Evolutionary conservation across 805 yeast genomes (phyloP).

Genomic region (Candida maesae): DNA sequence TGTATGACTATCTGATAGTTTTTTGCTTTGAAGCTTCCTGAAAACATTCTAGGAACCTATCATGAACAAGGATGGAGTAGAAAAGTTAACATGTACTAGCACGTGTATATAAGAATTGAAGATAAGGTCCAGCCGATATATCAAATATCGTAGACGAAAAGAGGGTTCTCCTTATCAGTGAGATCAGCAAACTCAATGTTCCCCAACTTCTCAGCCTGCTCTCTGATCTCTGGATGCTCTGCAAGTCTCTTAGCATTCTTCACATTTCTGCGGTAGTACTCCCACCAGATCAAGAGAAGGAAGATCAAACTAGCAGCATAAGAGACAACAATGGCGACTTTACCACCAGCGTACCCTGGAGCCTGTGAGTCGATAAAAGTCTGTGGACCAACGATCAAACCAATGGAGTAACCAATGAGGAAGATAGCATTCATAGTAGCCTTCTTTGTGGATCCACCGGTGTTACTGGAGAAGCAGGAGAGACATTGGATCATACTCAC

Average conservation of each 20-base stretch:
- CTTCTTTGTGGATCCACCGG: constrained; percentile 71
- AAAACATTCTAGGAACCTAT: too few species aligned
- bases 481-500: constrained; percentile 25
- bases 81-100: too few species aligned
- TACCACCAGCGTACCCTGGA: not conserved
- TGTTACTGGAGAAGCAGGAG: constrained; percentile 39
- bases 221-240: constrained; percentile 15
- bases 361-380: not conserved
- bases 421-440: constrained; percentile 51
- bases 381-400: constrained; percentile 33
- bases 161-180: constrained; percentile 1
- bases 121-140: too few species aligned
- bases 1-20: too few species aligned
- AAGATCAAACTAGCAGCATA: constrained; percentile 39
- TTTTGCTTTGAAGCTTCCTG: too few species aligned
- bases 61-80: too few species aligned
- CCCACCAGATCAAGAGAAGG: constrained; percentile 30
- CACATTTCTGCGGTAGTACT: constrained; percentile 39
- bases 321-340: constrained; percentile 39
- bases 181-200: constrained; percentile 42
- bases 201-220: constrained; percentile 20
- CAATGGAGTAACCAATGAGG: constrained; percentile 60
- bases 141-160: not conserved
- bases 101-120: too few species aligned
- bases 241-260: constrained; percentile 4